Base-by-base conservation (phyloP, 163 green algal species). In the Botryococcus braunii region DNA sequence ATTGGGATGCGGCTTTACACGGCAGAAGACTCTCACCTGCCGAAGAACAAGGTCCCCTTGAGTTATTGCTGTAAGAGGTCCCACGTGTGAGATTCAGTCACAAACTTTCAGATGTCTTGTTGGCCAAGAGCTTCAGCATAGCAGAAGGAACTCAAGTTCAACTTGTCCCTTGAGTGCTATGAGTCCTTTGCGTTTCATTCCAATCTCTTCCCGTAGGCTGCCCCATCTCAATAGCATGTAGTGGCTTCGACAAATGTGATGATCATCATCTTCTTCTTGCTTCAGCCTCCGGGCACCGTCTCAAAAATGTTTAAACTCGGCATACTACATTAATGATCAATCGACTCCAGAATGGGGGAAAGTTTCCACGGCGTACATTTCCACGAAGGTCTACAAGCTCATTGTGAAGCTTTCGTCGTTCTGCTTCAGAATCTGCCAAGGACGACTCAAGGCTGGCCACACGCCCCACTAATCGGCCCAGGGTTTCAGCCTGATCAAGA, bases 1-100 rank as follows among this genome's bases (percentile, higher is more conserved):
- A 5, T 41, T 47, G 2, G 77, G 69, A 63, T 85, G 59, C 2
- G 89, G 89, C 37, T 80, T 74, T 31, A 96, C 73, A 4, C 90
- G 82, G 75, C 90, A 95, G 79, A 94, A 96, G 25, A 96, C 90
- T 5, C 90, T 88, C 59, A 96, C 94, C 85, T 92, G 84, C 65
- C 59, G 50, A 27, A 8, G 41, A n/a, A n/a, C n/a, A n/a, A n/a
- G n/a, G n/a, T n/a, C n/a, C n/a, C n/a, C n/a, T n/a, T n/a, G n/a
- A n/a, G n/a, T n/a, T 13, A 55, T 21, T 55, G 46, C 17, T 55
- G 46, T n/a, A n/a, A n/a, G n/a, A n/a, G n/a, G n/a, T n/a, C 46
- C 46, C 46, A 55, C 46, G 46, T 55, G 17, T 27, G 46, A 55
- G 46, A 55, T 27, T 55, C 46, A 55, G 46, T 27, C 46, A 55